Evolutionary conservation across 129 eudicot species (phyloP).

Genomic region (Ambrosia artemisiifolia): DNA sequence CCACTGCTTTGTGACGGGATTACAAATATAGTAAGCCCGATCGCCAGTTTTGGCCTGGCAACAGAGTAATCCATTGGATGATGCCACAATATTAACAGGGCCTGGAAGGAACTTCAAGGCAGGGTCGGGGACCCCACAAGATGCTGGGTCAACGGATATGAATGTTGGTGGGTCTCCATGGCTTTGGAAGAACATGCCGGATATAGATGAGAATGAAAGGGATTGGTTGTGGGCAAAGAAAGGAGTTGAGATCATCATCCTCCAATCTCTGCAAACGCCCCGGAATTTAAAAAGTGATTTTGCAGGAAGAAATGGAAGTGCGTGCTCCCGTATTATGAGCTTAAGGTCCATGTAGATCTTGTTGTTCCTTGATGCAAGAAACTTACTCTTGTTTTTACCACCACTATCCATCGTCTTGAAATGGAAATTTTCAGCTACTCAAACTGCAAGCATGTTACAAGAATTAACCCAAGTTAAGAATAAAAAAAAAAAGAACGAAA

Average conservation of each 20-base stretch:
- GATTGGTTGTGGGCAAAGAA: constrained; percentile 66
- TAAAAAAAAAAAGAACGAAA: not conserved
- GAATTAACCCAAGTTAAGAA: constrained; percentile 7
- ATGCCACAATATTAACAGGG: constrained; percentile 40
- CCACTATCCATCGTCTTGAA: constrained; percentile 40
- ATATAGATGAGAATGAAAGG: constrained; percentile 20
- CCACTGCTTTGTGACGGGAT: constrained; percentile 51
- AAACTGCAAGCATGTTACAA: constrained; percentile 23
- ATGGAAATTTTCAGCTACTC: constrained; percentile 21
- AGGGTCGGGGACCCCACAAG: constrained; percentile 60
- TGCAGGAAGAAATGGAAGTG: constrained; percentile 63
- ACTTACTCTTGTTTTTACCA: constrained; percentile 28
- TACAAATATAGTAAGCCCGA: constrained; percentile 54
- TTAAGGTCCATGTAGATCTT: constrained; percentile 50
- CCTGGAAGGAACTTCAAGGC: constrained; percentile 54
- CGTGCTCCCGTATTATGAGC: constrained; percentile 46
- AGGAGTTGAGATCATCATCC: constrained; percentile 41
- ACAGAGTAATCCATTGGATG: constrained; percentile 65
- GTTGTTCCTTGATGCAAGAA: constrained; percentile 25
- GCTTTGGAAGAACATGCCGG: constrained; percentile 47
- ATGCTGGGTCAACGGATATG: constrained; percentile 38
- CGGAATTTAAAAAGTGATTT: constrained; percentile 47
- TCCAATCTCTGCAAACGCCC: constrained; percentile 63
- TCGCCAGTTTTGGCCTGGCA: constrained; percentile 41
- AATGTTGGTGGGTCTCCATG: constrained; percentile 31